Conservation (phyloP, 768 basidiomycete genomes). For the Tylopilus cervinicoccineus region DNA sequence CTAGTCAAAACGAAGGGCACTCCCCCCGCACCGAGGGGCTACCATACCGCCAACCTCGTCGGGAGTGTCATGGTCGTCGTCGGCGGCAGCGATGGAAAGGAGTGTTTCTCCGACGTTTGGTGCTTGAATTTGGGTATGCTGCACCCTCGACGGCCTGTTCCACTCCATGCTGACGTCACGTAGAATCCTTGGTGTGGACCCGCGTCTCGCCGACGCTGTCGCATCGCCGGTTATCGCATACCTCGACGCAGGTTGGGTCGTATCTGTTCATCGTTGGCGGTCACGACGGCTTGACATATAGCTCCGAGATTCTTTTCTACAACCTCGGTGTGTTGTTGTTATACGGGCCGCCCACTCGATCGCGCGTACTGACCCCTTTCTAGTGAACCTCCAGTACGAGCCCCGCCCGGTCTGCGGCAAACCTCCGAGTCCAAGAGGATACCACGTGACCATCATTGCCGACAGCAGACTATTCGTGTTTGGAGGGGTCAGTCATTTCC, state of each 20-base stretch:
- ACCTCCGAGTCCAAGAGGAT: constrained; percentile 72
- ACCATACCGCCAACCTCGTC: constrained; percentile 87
- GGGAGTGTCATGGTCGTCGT: constrained; percentile 83
- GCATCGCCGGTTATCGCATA: constrained; percentile 74
- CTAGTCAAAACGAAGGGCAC: constrained; percentile 52
- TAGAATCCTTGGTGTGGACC: constrained; percentile 30
- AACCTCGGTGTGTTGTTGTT: constrained; percentile 70
- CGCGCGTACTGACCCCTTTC: neutral
- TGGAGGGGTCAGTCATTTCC: constrained; percentile 52
- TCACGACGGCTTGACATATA: constrained; percentile 77
- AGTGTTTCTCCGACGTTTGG: constrained; percentile 88
- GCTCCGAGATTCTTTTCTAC: constrained; percentile 71
- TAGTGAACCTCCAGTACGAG: constrained; percentile 86
- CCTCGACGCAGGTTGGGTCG: constrained; percentile 86
- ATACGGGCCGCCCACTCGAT: neutral
- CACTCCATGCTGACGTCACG: neutral
- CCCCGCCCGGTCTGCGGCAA: constrained; percentile 62
- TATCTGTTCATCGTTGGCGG: constrained; percentile 89
- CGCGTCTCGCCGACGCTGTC: constrained; percentile 20
- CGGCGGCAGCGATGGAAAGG: constrained; percentile 88
- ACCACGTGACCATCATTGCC: constrained; percentile 77
- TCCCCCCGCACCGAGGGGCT: constrained; percentile 68
- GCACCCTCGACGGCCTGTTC: neutral
- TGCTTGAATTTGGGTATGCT: constrained; percentile 78
- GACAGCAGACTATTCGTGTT: constrained; percentile 85